phyloP scores from a whole-genome alignment of 1,284 basidiomycete genomes.

The Heterobasidion parviporum region DNA sequence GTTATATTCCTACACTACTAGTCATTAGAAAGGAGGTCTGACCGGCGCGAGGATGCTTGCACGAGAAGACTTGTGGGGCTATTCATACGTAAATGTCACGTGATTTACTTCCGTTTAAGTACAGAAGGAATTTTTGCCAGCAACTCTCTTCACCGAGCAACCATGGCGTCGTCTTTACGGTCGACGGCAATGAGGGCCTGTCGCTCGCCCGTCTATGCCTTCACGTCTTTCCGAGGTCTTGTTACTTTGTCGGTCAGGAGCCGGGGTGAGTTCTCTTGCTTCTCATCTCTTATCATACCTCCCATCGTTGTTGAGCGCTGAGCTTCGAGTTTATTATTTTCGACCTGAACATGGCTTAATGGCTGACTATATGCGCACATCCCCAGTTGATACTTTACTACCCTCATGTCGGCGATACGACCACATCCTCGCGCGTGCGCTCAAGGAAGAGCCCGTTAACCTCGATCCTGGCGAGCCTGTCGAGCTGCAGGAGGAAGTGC shows the following conservation, averaged over 20 bases:
- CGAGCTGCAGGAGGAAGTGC: not conserved
- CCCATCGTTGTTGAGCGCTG: conserved; percentile 2
- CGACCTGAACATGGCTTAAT: not conserved
- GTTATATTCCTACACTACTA: too few relatives aligned
- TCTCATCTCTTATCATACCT: not conserved
- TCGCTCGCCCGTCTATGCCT: not conserved
- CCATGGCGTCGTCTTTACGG: not conserved
- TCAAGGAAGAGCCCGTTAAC: not conserved
- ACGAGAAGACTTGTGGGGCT: too few relatives aligned
- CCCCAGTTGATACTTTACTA: not conserved
- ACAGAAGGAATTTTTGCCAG: not conserved
- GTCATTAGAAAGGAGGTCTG: too few relatives aligned
- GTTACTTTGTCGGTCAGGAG: conserved; percentile 1
- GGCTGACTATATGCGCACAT: not conserved
- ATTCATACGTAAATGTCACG: not conserved
- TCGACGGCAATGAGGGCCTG: conserved; percentile 3
- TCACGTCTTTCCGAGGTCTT: conserved; percentile 1
- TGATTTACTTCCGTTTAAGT: not conserved
- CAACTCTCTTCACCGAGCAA: not conserved
- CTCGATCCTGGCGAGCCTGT: not conserved
- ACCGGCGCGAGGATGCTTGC: too few relatives aligned
- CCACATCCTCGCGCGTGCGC: conserved; percentile 3
- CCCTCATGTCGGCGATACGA: conserved; percentile 4
- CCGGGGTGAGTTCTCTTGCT: conserved; percentile 4
- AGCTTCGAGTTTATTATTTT: not conserved